Evolutionary conservation across 2,329 filamentous ascomycete species (phyloP).

Genomic region (Penicillium sp.): DNA sequence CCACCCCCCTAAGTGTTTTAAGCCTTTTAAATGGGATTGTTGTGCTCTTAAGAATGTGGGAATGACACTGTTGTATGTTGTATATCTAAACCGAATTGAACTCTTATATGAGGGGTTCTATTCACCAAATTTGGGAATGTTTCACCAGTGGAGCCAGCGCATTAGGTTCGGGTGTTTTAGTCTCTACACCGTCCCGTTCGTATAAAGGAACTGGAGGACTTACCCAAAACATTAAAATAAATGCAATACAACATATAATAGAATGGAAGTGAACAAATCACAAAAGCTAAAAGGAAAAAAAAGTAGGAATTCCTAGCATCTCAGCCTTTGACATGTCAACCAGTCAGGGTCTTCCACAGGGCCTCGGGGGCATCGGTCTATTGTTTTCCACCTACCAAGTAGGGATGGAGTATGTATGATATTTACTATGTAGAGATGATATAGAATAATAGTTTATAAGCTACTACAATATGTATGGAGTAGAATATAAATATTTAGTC

Average conservation of each 20-base stretch:
- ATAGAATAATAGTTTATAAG: no score
- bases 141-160: conserved; percentile 16
- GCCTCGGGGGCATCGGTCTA: background rate
- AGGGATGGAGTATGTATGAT: background rate
- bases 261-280: background rate
- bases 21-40: conserved; percentile 1
- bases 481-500: background rate
- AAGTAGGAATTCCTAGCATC: background rate
- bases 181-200: no score
- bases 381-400: background rate
- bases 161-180: conserved; percentile 19
- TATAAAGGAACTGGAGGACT: background rate
- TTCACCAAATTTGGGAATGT: conserved; percentile 18
- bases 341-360: background rate
- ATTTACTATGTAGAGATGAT: background rate
- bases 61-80: conserved; percentile 4
- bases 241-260: background rate
- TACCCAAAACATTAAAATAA: conserved; percentile 5
- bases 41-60: conserved; percentile 15
- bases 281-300: background rate
- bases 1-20: background rate
- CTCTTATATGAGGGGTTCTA: background rate
- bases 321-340: background rate
- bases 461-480: no score
- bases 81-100: background rate